These are phyloP conservation scores for Triangularia verruculosa DNA, from an alignment of 2,329 filamentous ascomycete genomes.

Conservation along the genomic window DNA sequence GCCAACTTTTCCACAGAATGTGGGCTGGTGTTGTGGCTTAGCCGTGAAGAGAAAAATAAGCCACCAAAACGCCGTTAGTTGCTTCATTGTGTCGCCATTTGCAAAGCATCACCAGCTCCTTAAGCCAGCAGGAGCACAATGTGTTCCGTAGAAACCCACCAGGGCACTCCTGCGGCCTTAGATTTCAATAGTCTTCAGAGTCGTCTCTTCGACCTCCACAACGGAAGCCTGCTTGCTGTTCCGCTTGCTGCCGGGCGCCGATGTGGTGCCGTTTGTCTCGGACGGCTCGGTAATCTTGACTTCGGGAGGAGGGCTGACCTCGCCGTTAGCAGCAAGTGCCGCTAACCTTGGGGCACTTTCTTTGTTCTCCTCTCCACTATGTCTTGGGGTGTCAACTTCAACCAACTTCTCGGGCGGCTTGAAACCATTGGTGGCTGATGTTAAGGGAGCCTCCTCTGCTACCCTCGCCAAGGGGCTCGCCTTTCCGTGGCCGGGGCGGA, in stretches of 20 bases:
- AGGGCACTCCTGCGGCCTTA: conserved; percentile 30
- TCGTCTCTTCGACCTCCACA: conserved; percentile 44
- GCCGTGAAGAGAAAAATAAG: neutral
- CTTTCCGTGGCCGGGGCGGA: conserved; percentile 62
- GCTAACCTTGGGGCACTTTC: conserved; percentile 31
- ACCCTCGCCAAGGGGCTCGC: conserved; percentile 71
- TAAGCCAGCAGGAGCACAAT: neutral
- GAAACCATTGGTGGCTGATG: conserved; percentile 33
- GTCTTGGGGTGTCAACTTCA: conserved; percentile 54
- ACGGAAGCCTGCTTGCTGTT: conserved; percentile 41
- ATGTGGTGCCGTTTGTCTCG: conserved; percentile 29
- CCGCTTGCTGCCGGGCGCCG: conserved; percentile 30
- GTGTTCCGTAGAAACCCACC: neutral
- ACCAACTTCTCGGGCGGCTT: conserved; percentile 50
- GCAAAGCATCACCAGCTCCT: neutral
- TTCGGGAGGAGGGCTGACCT: conserved; percentile 11
- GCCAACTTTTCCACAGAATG: neutral
- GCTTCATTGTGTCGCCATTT: neutral
- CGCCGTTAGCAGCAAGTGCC: conserved; percentile 33
- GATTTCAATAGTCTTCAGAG: conserved; percentile 63
- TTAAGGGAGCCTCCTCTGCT: conserved; percentile 56
- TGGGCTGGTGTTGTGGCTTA: neutral
- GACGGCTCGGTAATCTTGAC: conserved; percentile 32
- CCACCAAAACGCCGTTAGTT: neutral
- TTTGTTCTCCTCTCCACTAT: conserved; percentile 43